A percentile compares a stretch with the other conserved stretches of the same genome.
Conservation (phyloP, 2,329 filamentous ascomycete genomes). For the Emmonsia crescens region DNA sequence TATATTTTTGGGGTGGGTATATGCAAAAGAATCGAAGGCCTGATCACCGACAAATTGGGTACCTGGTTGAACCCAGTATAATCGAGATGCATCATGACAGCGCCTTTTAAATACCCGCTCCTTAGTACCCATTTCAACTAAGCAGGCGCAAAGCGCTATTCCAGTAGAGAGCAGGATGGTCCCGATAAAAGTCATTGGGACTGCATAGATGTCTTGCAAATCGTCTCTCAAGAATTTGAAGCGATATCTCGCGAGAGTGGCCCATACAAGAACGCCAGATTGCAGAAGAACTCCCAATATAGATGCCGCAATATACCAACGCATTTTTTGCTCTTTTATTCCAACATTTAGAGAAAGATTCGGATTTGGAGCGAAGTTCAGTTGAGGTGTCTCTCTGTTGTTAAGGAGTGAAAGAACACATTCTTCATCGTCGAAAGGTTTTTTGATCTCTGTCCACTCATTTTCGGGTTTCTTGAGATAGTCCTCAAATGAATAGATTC, state of each 20-base stretch:
- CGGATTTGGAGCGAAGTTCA: conserved; percentile 11
- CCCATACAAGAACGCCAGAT: conserved; percentile 5
- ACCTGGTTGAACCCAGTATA: conserved; percentile 17
- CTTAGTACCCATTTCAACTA: conserved; percentile 12
- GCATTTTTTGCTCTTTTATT: conserved; percentile 7
- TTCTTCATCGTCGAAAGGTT: not conserved
- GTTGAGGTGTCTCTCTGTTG: not conserved
- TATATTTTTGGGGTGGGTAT: not conserved
- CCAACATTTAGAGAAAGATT: conserved; percentile 18
- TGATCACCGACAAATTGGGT: conserved; percentile 16
- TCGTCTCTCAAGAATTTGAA: not conserved
- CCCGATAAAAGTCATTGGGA: conserved; percentile 25
- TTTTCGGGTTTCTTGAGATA: conserved; percentile 11
- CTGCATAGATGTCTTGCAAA: conserved; percentile 8
- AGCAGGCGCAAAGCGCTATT: conserved; percentile 7
- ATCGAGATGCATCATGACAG: not conserved
- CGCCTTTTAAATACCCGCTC: conserved; percentile 7
- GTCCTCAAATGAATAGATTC: conserved; percentile 17
- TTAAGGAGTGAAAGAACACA: not conserved
- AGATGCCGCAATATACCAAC: conserved; percentile 12
- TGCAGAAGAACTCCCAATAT: conserved; percentile 12
- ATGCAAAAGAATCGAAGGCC: conserved; percentile 15
- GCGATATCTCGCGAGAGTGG: conserved; percentile 2
- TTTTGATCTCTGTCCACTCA: not conserved
- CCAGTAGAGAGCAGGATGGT: conserved; percentile 23